Percentiles rank a stretch among this genome's conserved stretches.
These are phyloP conservation scores for Globisporangium alternatum DNA, from an alignment of 352 stramenopile species.

Conservation along the genomic window DNA sequence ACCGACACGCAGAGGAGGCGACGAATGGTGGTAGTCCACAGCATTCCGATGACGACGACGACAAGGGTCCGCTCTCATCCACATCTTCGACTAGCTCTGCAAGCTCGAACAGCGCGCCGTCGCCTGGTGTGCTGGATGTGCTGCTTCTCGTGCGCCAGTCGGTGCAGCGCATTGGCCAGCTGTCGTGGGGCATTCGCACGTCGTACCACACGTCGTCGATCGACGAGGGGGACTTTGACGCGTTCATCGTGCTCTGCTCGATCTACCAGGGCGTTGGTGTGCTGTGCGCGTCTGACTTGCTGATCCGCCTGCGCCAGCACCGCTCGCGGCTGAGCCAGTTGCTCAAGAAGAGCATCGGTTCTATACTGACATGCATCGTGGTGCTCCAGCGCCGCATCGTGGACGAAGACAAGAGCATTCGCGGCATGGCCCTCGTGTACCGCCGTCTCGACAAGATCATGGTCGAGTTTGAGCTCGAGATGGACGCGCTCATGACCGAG, in stretches of 20 bases:
- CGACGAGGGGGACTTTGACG: constrained; percentile 81
- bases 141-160: constrained; percentile 80
- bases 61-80: constrained; percentile 55
- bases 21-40: constrained; percentile 35
- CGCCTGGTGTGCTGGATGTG: constrained; percentile 68
- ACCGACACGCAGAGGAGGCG: constrained; percentile 19
- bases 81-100: constrained; percentile 52
- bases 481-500: constrained; percentile 57
- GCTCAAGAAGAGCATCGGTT: constrained; percentile 70
- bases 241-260: constrained; percentile 83
- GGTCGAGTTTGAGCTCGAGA: constrained; percentile 60
- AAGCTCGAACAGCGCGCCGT: constrained; percentile 47
- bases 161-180: constrained; percentile 78
- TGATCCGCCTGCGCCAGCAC: constrained; percentile 71
- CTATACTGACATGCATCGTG: constrained; percentile 64
- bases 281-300: constrained; percentile 59
- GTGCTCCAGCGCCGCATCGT: constrained; percentile 76
- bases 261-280: constrained; percentile 75
- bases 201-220: constrained; percentile 84
- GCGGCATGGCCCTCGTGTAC: constrained; percentile 73
- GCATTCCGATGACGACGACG: constrained; percentile 66
- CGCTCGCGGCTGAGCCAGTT: constrained; percentile 63
- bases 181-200: constrained; percentile 80
- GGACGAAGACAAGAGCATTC: constrained; percentile 75
- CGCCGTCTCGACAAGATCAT: constrained; percentile 59